Evolutionary conservation across 2,329 filamentous ascomycete genomes (phyloP).

Genomic region (Dactylella cylindrospora): DNA sequence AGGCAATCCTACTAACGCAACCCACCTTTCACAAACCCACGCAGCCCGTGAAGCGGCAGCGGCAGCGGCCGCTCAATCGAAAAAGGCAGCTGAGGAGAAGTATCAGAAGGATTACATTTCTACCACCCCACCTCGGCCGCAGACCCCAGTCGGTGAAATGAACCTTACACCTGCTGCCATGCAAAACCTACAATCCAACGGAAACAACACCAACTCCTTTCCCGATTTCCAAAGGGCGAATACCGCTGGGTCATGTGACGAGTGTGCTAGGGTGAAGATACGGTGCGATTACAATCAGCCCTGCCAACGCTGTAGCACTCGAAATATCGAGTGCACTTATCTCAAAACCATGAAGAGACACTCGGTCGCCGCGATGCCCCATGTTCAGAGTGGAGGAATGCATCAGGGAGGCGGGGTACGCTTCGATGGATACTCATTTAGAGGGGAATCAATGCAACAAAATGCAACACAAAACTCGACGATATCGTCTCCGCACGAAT

Average conservation of each 20-base stretch:
- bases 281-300: slow-evolving; percentile 46
- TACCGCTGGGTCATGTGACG: slow-evolving; percentile 58
- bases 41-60: slow-evolving; percentile 64
- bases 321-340: slow-evolving; percentile 47
- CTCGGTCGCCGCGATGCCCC: slow-evolving; percentile 34
- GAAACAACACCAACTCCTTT: slow-evolving; percentile 62
- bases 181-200: slow-evolving; percentile 52
- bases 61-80: slow-evolving; percentile 51
- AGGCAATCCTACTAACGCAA: slow-evolving; percentile 91
- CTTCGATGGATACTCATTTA: slow-evolving; percentile 31
- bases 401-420: slow-evolving; percentile 30
- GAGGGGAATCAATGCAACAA: no score
- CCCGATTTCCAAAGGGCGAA: slow-evolving; percentile 63
- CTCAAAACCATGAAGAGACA: slow-evolving; percentile 43
- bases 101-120: slow-evolving; percentile 32
- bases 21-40: slow-evolving; percentile 89
- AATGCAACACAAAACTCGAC: slow-evolving; percentile 35
- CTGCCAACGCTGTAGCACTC: slow-evolving; percentile 45
- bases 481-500: slow-evolving; percentile 38
- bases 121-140: slow-evolving; percentile 32
- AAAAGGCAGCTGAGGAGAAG: slow-evolving; percentile 20
- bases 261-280: slow-evolving; percentile 46
- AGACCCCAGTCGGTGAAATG: slow-evolving; percentile 32
- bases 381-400: slow-evolving; percentile 23
- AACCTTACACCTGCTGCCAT: slow-evolving; percentile 33